These are phyloP conservation scores for Brettanomyces anomalus DNA, from an alignment of 805 yeast genomes.

Conservation along the genomic window DNA sequence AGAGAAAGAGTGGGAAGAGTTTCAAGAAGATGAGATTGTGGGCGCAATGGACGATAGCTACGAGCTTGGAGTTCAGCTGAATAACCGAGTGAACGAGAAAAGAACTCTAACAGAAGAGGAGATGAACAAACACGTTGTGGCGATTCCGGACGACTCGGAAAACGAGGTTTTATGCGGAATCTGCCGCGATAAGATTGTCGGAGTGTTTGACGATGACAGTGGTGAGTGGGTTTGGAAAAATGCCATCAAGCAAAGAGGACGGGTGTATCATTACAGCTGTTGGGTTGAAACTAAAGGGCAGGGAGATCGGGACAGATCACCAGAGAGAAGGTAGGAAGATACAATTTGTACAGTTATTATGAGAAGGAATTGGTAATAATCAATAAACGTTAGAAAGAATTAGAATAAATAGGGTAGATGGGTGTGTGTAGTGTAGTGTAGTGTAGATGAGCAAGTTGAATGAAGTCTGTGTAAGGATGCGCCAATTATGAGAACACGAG, in stretches of 20 bases:
- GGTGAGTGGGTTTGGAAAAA: slow-evolving; percentile 83
- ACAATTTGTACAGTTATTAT: not conserved
- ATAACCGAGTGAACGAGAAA: slow-evolving; percentile 8
- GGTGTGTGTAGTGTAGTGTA: too few relatives aligned
- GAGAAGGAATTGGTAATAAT: not conserved
- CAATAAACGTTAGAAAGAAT: not conserved
- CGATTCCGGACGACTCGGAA: slow-evolving; percentile 59
- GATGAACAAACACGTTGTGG: slow-evolving; percentile 41
- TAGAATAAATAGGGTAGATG: not conserved
- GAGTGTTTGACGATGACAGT: slow-evolving; percentile 60
- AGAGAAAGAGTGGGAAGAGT: slow-evolving; percentile 62
- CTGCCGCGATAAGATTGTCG: slow-evolving; percentile 56
- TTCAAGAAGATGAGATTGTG: slow-evolving; percentile 58
- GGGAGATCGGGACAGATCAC: slow-evolving; percentile 23
- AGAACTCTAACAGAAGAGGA: slow-evolving; percentile 17
- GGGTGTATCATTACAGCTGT: slow-evolving; percentile 58
- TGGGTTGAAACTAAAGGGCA: slow-evolving; percentile 44
- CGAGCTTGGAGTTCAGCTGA: slow-evolving; percentile 13
- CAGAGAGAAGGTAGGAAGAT: slow-evolving; percentile 11
- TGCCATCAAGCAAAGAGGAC: slow-evolving; percentile 39
- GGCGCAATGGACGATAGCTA: slow-evolving; percentile 30
- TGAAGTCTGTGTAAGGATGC: too few relatives aligned
- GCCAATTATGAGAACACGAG: too few relatives aligned
- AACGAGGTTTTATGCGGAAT: slow-evolving; percentile 56
- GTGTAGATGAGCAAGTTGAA: too few relatives aligned